Evolutionary conservation across 2,329 filamentous ascomycete genomes (phyloP), one percentile per base, ranked within the genome.

Genomic region (Exophiala dermatitidis): DNA sequence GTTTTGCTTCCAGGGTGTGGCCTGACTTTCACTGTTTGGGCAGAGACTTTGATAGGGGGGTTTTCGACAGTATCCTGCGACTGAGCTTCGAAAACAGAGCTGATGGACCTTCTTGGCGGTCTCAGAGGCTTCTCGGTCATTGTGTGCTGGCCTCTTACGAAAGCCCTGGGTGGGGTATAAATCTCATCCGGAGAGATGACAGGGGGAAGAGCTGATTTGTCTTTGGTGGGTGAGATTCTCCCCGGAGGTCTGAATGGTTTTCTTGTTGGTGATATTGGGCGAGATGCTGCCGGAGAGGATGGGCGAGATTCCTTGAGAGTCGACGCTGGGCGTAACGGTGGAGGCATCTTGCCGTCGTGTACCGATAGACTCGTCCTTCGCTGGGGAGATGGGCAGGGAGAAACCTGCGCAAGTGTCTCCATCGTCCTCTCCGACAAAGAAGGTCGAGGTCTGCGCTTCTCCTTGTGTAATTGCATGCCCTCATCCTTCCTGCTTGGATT

Each of bases 391-490:
- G 90, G 90, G 0, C 90, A 93, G 0, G 87, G 82, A 0, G 90
- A 87, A 31, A 95, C 74, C 44, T 83, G 80, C 2, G 89, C 79
- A 4, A 96, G 73, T 0, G 88, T 95, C 67, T 95, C 88, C 40
- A 95, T 84, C 0, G 90, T 94, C 53, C 91, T 78, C 63, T 96
- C 90, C 0, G 86, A 83, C 3, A 96, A 74, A 0, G 88, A 90
- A 9, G 72, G 73, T 8, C 74, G 66, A 3, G 71, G 63, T 60
- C 48, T 54, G 3, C 54, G 57, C 48, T 54, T 62, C 29, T 49
- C 48, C 34, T 53, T 57, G 40, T 48, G 33, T 26, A 49, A 42
- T n/a, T 43, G 9, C 26, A 5, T 12, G 29, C 36, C 19, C 10
- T 50, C 44, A 36, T 48, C 29, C 41, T 48, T 41, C 10, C 28